A percentile compares a stretch with the other conserved stretches of the same genome.
phyloP scores from a whole-genome alignment of 257 asterid species.

The Przewalskia tangutica region DNA sequence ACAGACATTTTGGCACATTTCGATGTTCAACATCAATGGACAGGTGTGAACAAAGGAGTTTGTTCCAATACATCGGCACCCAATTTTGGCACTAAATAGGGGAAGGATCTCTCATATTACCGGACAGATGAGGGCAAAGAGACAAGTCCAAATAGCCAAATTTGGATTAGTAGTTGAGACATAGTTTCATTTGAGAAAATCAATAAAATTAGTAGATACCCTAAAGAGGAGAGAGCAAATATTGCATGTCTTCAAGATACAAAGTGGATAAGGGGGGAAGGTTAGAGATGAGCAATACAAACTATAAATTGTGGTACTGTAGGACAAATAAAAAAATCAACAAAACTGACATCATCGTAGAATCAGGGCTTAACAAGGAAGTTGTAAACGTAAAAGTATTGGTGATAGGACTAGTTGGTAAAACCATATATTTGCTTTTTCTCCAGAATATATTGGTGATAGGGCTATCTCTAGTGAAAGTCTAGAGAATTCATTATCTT shows the following conservation, averaged over 20 bases:
- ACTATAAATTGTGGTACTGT: too few species aligned
- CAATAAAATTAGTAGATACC: background rate
- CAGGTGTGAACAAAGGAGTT: background rate
- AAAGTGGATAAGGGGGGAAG: background rate
- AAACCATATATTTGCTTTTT: too few species aligned
- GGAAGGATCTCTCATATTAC: background rate
- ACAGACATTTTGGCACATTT: background rate
- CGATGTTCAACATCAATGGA: background rate
- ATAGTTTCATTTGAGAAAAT: background rate
- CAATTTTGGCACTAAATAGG: background rate
- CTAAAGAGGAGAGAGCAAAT: background rate
- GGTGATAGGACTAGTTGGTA: background rate
- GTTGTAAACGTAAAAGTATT: background rate
- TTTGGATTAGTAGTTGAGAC: background rate
- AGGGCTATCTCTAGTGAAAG: background rate
- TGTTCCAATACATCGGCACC: background rate
- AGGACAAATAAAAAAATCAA: too few species aligned
- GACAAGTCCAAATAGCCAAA: background rate
- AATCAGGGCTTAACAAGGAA: background rate
- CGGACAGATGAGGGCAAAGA: background rate
- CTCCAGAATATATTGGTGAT: background rate
- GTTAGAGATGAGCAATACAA: background rate
- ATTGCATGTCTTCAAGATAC: background rate
- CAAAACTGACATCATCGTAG: too few species aligned
- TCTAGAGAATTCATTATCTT: background rate